phyloP scores from a whole-genome alignment of 441 rosid genomes.

The Adansonia rubrostipa region DNA sequence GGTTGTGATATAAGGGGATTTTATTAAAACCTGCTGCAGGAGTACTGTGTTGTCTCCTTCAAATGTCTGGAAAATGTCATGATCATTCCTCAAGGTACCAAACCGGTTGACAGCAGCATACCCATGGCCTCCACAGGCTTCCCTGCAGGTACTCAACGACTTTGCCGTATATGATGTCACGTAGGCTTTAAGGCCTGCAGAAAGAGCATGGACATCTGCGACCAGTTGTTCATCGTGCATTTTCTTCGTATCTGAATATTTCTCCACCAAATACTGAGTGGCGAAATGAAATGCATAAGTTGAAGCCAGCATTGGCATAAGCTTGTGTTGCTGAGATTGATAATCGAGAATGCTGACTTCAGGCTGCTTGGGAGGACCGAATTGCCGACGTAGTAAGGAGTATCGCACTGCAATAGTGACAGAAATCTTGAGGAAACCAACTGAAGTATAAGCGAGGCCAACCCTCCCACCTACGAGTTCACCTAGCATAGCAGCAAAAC shows the following conservation, averaged over 20 bases:
- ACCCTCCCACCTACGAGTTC: constrained; percentile 99
- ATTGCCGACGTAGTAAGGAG: constrained; percentile 90
- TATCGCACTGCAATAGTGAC: constrained; percentile 88
- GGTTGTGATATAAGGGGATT: constrained; percentile 12
- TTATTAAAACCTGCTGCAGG: constrained; percentile 78
- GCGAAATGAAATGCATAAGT: constrained; percentile 95
- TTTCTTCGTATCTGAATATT: constrained; percentile 87
- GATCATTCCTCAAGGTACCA: constrained; percentile 95
- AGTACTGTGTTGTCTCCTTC: constrained; percentile 99
- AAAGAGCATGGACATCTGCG: constrained; percentile 92
- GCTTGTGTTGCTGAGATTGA: constrained; percentile 98
- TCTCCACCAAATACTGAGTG: constrained; percentile 65
- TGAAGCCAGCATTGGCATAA: constrained; percentile 98
- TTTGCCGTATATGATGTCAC: constrained; percentile 90
- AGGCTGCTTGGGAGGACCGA: constrained; percentile 94
- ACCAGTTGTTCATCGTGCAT: constrained; percentile 76
- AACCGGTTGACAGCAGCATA: constrained; percentile 98
- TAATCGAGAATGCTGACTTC: constrained; percentile 96
- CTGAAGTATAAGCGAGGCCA: constrained; percentile 85
- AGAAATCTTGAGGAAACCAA: constrained; percentile 79
- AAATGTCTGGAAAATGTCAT: constrained; percentile 97
- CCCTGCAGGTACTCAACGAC: constrained; percentile 86
- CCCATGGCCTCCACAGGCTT: constrained; percentile 99
- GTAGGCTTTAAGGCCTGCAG: constrained; percentile 95
- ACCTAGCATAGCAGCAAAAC: constrained; percentile 94